A percentile compares a stretch with the other conserved stretches of the same genome.
These are phyloP conservation scores for Saturnispora besseyi DNA, from an alignment of 805 yeast species.

Conservation along the genomic window DNA sequence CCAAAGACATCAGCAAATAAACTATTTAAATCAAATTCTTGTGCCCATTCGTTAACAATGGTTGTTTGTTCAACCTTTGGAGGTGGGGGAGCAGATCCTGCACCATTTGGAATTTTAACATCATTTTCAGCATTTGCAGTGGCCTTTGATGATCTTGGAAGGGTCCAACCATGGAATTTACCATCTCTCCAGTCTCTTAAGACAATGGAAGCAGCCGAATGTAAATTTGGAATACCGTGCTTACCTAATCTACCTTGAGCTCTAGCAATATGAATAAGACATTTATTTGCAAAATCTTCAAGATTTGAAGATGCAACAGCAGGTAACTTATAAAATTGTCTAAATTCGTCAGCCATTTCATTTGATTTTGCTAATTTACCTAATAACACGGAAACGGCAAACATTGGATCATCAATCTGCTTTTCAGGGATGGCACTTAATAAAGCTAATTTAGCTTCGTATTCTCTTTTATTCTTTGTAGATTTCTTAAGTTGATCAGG, in stretches of 20 bases:
- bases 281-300: conserved; percentile 73
- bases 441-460: conserved; percentile 81
- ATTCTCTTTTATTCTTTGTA: conserved; percentile 47
- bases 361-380: conserved; percentile 65
- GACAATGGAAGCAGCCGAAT: conserved; percentile 73
- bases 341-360: conserved; percentile 71
- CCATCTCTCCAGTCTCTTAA: conserved; percentile 98
- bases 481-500: conserved; percentile 42
- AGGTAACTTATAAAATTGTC: conserved; percentile 68
- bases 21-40: conserved; percentile 88
- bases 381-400: conserved; percentile 69
- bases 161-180: conserved; percentile 81
- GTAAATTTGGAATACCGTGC: conserved; percentile 89
- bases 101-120: conserved; percentile 29
- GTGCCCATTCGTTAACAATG: conserved; percentile 83
- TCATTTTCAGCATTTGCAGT: conserved; percentile 29
- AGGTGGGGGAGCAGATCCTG: conserved; percentile 32
- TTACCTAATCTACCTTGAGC: conserved; percentile 83
- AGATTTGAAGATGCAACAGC: conserved; percentile 64
- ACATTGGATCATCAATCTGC: conserved; percentile 72
- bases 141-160: conserved; percentile 42
- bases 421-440: conserved; percentile 87
- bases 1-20: conserved; percentile 43
- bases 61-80: conserved; percentile 55
- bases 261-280: conserved; percentile 88